phyloP scores from a whole-genome alignment of 1,284 basidiomycete genomes.

The Heterobasidion occidentale region DNA sequence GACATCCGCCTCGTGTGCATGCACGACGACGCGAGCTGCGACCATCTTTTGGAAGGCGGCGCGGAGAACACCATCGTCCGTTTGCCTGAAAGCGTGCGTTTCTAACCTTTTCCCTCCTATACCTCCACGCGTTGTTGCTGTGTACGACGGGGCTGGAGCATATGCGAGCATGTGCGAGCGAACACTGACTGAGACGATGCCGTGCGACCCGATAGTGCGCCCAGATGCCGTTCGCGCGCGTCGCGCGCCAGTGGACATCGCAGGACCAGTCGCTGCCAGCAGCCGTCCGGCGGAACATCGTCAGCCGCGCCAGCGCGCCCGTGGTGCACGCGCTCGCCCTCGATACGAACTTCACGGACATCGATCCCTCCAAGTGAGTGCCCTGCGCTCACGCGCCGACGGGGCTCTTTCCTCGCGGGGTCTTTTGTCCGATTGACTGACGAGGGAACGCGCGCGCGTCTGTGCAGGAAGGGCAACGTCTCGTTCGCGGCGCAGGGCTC shows the following conservation, averaged over 20 bases:
- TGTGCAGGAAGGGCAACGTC: not conserved
- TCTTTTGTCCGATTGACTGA: too few species aligned
- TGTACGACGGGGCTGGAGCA: too few species aligned
- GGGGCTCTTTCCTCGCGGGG: not conserved
- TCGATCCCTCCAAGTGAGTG: not conserved
- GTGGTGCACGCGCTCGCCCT: not conserved
- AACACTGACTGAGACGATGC: too few species aligned
- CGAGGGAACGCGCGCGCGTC: not conserved
- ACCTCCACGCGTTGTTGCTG: too few species aligned
- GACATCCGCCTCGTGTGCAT: constrained; percentile 41
- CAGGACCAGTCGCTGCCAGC: constrained; percentile 34
- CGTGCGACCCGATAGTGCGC: constrained; percentile 30
- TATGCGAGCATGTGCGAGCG: too few species aligned
- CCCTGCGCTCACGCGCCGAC: not conserved
- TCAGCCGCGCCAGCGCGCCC: not conserved
- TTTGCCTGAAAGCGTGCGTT: constrained; percentile 32
- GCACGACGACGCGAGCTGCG: constrained; percentile 27
- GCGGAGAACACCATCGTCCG: constrained; percentile 44
- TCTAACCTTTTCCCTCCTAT: too few species aligned
- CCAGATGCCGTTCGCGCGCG: constrained; percentile 38
- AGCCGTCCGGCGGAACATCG: not conserved
- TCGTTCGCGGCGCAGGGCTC: not conserved
- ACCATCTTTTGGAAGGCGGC: constrained; percentile 35
- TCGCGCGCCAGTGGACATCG: constrained; percentile 33
- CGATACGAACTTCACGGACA: not conserved